Evolutionary conservation across 2,329 filamentous ascomycete species (phyloP), one percentile per base, ranked within the genome.

Genomic region (Ophiostoma pallidulum): DNA sequence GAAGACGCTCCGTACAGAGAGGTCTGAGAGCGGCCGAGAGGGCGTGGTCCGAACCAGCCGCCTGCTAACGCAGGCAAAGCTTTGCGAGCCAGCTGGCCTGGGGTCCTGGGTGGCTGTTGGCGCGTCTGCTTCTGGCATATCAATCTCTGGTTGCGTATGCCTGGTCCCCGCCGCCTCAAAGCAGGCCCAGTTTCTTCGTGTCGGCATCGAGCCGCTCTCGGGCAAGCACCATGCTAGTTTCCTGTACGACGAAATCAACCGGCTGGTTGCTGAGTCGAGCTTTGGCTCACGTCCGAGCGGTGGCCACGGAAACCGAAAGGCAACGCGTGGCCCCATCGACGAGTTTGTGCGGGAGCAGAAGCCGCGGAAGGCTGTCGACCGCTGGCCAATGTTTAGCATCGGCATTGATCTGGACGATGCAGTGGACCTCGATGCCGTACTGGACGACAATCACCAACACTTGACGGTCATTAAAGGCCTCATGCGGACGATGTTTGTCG

Each of bases 361-460:
- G 57, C 64, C 65, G 12, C 73, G 70, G 37, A 91, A 86, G 59
- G 73, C 80, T 0, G 68, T 90, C 9, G 88, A 96, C 58, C 76
- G 79, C 43, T 92, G 87, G 80, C 89, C 91, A 0, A 91, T 91
- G 81, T 97, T 95, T 58, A 84, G 82, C 56, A 66, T 97, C n/a
- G 78, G 78, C 24, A 75, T 95, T 31, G 66, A 71, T 2, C 57
- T 74, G 10, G 51, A 54, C 16, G 44, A 26, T 4, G 8, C 49
- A 10, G 51, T 57, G 2, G 62, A 64, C n/a, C 24, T 62, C 2
- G 63, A 69, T n/a, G 61, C 64, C 16, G 47, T 72, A 12, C 59
- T 77, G 2, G 66, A 73, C 45, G 67, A 73, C 12, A 67, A 69
- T 24, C 61, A 68, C 1, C 69, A 66, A 33, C 67, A 67, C 12